phyloP scores from a whole-genome alignment of 257 asterid genomes.

The Thymus quinquecostatus region DNA sequence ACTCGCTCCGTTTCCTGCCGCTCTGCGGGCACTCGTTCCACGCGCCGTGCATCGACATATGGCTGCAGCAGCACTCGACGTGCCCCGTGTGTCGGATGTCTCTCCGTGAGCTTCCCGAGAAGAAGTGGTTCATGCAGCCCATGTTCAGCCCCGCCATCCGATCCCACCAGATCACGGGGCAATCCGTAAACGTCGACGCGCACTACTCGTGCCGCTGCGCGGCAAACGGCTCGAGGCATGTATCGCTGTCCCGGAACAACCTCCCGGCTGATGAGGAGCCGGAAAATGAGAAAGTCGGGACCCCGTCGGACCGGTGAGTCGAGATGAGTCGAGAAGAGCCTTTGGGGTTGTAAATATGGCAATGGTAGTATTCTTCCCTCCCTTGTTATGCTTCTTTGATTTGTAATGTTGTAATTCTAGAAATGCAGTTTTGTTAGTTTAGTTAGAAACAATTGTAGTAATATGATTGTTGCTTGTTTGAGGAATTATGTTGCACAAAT shows the following conservation, averaged over 20 bases:
- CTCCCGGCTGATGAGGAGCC: constrained; percentile 31
- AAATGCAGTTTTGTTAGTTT: constrained; percentile 31
- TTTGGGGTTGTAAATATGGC: constrained; percentile 35
- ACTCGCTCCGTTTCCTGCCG: constrained; percentile 63
- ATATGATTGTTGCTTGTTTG: constrained; percentile 22
- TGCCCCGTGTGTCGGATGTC: constrained; percentile 89
- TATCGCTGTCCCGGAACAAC: constrained; percentile 35
- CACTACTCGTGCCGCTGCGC: constrained; percentile 42
- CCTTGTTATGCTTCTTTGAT: not conserved
- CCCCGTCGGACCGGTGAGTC: constrained; percentile 46
- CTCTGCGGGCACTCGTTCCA: constrained; percentile 75
- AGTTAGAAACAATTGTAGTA: constrained; percentile 28
- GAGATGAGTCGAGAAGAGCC: not conserved
- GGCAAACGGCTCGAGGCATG: constrained; percentile 36
- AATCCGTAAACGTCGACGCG: constrained; percentile 29
- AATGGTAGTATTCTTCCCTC: not conserved
- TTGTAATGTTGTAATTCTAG: constrained; percentile 9
- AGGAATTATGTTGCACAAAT: not conserved
- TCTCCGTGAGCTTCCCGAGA: constrained; percentile 66
- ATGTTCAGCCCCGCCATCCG: constrained; percentile 76
- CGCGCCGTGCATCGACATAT: constrained; percentile 68
- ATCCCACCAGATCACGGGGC: constrained; percentile 43
- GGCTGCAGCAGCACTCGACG: constrained; percentile 76
- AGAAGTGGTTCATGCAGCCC: constrained; percentile 64
- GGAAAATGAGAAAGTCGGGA: constrained; percentile 42